A percentile compares a stretch with the other conserved stretches of the same genome.
These are phyloP conservation scores for Phytophthora tentaculata DNA, from an alignment of 352 stramenopile species.

Conservation along the genomic window DNA sequence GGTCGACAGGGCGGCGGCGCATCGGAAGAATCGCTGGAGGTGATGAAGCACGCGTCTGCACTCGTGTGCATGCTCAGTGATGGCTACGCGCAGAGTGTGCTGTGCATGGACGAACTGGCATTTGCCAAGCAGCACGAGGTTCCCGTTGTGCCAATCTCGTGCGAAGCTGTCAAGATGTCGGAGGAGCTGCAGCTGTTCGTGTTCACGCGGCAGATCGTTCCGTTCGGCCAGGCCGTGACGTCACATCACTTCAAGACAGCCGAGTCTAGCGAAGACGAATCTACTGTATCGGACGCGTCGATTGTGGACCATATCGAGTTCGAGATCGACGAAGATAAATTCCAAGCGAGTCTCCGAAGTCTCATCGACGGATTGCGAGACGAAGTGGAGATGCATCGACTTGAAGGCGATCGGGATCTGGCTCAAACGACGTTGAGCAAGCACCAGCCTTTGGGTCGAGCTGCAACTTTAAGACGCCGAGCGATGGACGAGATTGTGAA, in stretches of 20 bases:
- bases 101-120: conserved; percentile 84
- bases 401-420: conserved; percentile 38
- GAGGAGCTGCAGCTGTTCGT: conserved; percentile 82
- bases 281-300: conserved; percentile 24
- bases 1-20: conserved; percentile 32
- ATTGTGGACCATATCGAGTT: conserved; percentile 45
- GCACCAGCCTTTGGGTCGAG: conserved; percentile 22
- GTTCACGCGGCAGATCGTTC: conserved; percentile 82
- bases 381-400: conserved; percentile 73
- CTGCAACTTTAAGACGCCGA: conserved; percentile 28
- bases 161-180: conserved; percentile 59
- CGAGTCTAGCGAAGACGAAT: conserved; percentile 21
- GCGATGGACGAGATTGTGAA: conserved; percentile 64
- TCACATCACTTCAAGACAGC: conserved; percentile 44
- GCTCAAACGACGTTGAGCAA: conserved; percentile 17
- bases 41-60: conserved; percentile 71
- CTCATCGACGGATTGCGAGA: conserved; percentile 80
- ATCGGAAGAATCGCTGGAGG: conserved; percentile 45
- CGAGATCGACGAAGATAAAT: conserved; percentile 70
- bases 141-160: conserved; percentile 76
- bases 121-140: conserved; percentile 76
- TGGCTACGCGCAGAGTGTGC: conserved; percentile 62
- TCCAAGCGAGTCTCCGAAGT: conserved; percentile 62
- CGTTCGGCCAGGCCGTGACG: conserved; percentile 65
- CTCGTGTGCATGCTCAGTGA: conserved; percentile 77